phyloP scores from a whole-genome alignment of 371 early-diverging fungal genomes.

The Syncephalastrum racemosum region DNA sequence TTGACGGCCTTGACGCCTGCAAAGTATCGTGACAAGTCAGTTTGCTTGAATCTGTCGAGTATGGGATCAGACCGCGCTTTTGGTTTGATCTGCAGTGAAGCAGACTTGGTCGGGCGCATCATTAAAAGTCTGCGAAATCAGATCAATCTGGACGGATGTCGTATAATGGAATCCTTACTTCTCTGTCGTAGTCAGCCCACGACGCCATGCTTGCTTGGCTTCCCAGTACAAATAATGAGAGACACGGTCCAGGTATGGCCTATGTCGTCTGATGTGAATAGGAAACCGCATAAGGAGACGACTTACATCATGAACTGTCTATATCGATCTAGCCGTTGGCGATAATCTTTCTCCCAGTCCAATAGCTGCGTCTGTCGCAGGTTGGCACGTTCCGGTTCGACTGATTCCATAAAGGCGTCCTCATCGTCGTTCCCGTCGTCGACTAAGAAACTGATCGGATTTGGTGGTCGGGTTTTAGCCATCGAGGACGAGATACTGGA shows the following conservation, averaged over 20 bases:
- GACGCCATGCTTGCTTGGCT: conserved; percentile 42
- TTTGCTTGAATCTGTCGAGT: conserved; percentile 15
- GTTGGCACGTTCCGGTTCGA: conserved; percentile 36
- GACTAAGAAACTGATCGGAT: neutral
- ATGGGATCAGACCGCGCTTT: neutral
- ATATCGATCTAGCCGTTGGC: conserved; percentile 25
- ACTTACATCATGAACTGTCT: conserved; percentile 33
- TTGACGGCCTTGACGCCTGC: conserved; percentile 35
- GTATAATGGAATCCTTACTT: conserved; percentile 21
- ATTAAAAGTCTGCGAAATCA: conserved; percentile 8
- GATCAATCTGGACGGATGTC: too few relatives aligned
- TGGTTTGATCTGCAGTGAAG: neutral
- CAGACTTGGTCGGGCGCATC: conserved; percentile 3
- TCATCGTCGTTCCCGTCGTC: conserved; percentile 15
- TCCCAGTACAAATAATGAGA: conserved; percentile 26
- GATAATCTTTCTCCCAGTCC: conserved; percentile 39
- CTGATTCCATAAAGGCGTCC: conserved; percentile 18
- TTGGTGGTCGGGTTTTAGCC: conserved; percentile 28
- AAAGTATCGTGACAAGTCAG: conserved; percentile 41
- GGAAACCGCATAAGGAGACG: neutral
- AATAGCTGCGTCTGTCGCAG: conserved; percentile 9
- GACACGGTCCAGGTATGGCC: conserved; percentile 29
- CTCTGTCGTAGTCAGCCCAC: conserved; percentile 40
- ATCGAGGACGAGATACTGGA: conserved; percentile 19
- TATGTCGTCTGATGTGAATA: conserved; percentile 2